Evolutionary conservation across 495 filamentous ascomycete genomes (phyloP), one percentile per base, ranked within the genome.

Genomic region (Lepraria neglecta): DNA sequence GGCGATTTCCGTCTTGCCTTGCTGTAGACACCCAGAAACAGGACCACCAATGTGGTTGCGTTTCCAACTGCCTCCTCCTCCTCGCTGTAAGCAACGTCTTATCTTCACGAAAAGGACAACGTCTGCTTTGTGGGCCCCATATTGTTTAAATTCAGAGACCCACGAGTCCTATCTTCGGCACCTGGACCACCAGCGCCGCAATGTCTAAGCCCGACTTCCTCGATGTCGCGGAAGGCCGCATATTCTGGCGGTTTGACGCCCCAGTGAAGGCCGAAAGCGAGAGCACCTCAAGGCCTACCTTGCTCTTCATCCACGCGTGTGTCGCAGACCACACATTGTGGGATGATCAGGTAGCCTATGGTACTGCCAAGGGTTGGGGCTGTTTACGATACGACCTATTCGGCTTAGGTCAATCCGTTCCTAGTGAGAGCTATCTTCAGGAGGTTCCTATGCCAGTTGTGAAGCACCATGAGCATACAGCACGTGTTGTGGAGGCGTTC

Each of bases 311-410:
- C 10, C 56, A 58, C 45, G 56, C 56, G 10, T 30, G 50, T n/a
- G 44, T 61, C 27, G 21, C 51, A 27, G 59, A 56, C n/a, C 59
- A 56, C 19, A 61, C 59, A 2, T 28, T 56, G n/a, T 61, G 50
- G 50, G 52, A 61, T 31, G 59, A 61, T 1, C 50, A 61, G 42
- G 38, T 52, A 6, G 4, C 35, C 15, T 55, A 61, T 35, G 55
- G 11, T 19, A 55, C 48, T 35, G 21, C 50, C 17, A 55, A n/a
- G 12, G 59, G 59, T 15, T 61, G 50, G 59, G 15, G 17, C 35
- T 44, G 35, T 52, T 17, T 55, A 31, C 40, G 40, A 2, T 61
- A 44, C n/a, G 50, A 61, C 33, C 50, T 61, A 10, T 19, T 61
- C 14, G 59, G 59, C 6, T 61, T 54, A n/a, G 59, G 59, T 35